Conservation (phyloP, 768 basidiomycete species). For the Peribolospora baueri region DNA sequence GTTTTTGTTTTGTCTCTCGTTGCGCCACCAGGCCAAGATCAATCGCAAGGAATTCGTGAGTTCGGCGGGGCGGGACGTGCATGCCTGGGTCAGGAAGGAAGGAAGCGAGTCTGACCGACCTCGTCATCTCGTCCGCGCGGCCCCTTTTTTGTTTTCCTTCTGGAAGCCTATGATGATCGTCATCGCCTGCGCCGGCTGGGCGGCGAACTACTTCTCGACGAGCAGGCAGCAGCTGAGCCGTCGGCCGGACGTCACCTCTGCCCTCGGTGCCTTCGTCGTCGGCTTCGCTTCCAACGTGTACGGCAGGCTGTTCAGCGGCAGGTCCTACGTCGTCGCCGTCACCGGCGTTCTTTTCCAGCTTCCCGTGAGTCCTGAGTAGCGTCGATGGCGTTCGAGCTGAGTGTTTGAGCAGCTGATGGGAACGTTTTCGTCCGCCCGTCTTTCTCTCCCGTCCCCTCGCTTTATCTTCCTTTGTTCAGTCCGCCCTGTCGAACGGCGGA, state of each 20-base stretch:
- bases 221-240: slow-evolving; percentile 30
- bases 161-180: slow-evolving; percentile 22
- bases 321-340: slow-evolving; percentile 40
- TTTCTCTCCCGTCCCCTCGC: too few species aligned
- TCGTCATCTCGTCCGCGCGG: slow-evolving; percentile 18
- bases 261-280: slow-evolving; percentile 57
- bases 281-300: slow-evolving; percentile 57
- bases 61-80: not conserved
- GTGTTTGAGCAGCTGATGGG: too few species aligned
- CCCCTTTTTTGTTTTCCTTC: slow-evolving; percentile 6
- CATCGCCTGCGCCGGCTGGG: slow-evolving; percentile 49
- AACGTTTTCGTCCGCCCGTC: too few species aligned
- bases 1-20: slow-evolving; percentile 39
- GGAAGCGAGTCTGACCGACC: slow-evolving; percentile 8
- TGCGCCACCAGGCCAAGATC: slow-evolving; percentile 40
- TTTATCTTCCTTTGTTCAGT: slow-evolving; percentile 10
- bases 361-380: slow-evolving; percentile 19
- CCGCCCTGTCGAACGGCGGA: slow-evolving; percentile 55
- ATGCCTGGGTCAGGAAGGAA: too few species aligned
- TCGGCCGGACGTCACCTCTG: slow-evolving; percentile 53
- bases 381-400: too few species aligned
- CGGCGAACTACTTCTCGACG: slow-evolving; percentile 44
- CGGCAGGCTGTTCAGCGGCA: slow-evolving; percentile 44
- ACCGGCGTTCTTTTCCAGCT: slow-evolving; percentile 48
- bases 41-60: slow-evolving; percentile 33